Evolutionary conservation across 495 filamentous ascomycete genomes (phyloP).

Genomic region (Neohortaea acidophila): DNA sequence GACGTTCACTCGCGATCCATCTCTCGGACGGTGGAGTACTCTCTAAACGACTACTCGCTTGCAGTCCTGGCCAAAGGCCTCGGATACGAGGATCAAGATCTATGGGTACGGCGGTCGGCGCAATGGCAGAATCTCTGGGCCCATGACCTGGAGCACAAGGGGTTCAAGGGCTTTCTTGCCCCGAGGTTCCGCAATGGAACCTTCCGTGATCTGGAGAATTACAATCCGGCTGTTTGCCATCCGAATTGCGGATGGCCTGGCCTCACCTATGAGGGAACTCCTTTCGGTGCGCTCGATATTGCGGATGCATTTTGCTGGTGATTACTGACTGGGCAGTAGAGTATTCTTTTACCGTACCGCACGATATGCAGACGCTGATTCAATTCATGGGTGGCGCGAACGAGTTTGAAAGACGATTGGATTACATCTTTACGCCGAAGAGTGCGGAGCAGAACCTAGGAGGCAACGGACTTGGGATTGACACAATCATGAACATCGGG

Average conservation of each 20-base stretch:
- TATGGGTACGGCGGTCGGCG: conserved; percentile 21
- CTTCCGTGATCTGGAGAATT: conserved; percentile 8
- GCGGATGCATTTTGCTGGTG: neutral
- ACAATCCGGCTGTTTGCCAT: conserved; percentile 23
- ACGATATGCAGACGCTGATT: conserved; percentile 25
- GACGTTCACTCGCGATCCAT: conserved; percentile 20
- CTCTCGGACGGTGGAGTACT: conserved; percentile 25
- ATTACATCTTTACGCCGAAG: conserved; percentile 24
- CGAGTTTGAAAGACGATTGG: conserved; percentile 22
- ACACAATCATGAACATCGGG: conserved; percentile 25
- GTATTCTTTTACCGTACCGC: conserved; percentile 23
- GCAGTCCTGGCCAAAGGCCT: conserved; percentile 23
- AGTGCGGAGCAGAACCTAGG: conserved; percentile 21
- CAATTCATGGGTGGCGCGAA: conserved; percentile 24
- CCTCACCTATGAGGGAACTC: conserved; percentile 22
- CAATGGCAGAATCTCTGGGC: conserved; percentile 26
- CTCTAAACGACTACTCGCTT: conserved; percentile 27
- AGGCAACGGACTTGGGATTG: conserved; percentile 22
- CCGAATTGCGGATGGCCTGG: conserved; percentile 22
- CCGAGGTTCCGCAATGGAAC: conserved; percentile 21
- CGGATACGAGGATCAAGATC: conserved; percentile 17
- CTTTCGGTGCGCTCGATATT: conserved; percentile 16
- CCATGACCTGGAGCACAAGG: conserved; percentile 14
- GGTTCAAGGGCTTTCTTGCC: conserved; percentile 26
- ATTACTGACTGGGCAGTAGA: conserved; percentile 11